phyloP scores from a whole-genome alignment of 163 green algal genomes.

The Chlorella variabilis region DNA sequence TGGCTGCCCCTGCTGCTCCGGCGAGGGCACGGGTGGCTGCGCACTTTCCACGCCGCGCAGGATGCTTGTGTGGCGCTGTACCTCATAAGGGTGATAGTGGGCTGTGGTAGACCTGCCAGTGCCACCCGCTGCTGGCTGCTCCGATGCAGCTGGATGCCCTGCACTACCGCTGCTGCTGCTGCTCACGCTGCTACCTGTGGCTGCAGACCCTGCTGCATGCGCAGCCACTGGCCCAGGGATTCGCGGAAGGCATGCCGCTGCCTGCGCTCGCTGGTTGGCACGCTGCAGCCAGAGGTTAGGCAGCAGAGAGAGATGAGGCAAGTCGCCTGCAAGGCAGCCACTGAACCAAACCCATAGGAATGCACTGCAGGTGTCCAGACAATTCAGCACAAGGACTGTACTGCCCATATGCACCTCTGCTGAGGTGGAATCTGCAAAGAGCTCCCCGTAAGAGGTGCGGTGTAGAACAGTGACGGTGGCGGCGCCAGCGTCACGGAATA shows the following conservation, averaged over 20 bases:
- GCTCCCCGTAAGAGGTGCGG: constrained; percentile 61
- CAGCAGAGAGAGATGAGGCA: too few species aligned
- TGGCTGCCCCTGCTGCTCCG: neutral
- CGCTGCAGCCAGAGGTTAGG: neutral
- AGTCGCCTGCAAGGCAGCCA: too few species aligned
- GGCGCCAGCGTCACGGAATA: constrained; percentile 79
- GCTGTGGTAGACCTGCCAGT: too few species aligned
- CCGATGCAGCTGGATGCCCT: too few species aligned
- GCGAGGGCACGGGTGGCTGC: neutral
- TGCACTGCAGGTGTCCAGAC: too few species aligned
- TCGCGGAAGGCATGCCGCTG: constrained; percentile 64
- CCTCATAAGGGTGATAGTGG: constrained; percentile 22
- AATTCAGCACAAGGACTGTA: too few species aligned
- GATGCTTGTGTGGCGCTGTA: constrained; percentile 29
- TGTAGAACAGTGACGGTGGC: constrained; percentile 84
- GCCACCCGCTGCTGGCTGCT: too few species aligned
- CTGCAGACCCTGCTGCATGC: neutral
- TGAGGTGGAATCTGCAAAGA: constrained; percentile 42
- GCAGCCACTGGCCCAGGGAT: constrained; percentile 59
- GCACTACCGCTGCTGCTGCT: neutral
- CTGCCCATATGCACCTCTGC: constrained; percentile 6
- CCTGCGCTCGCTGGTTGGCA: constrained; percentile 44
- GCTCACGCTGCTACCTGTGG: neutral
- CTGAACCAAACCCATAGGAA: too few species aligned
- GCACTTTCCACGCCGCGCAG: too few species aligned